A percentile compares a stretch with the other conserved stretches of the same genome.
Conservation (phyloP, 768 basidiomycete species). For the Lentinus tigrinus region DNA sequence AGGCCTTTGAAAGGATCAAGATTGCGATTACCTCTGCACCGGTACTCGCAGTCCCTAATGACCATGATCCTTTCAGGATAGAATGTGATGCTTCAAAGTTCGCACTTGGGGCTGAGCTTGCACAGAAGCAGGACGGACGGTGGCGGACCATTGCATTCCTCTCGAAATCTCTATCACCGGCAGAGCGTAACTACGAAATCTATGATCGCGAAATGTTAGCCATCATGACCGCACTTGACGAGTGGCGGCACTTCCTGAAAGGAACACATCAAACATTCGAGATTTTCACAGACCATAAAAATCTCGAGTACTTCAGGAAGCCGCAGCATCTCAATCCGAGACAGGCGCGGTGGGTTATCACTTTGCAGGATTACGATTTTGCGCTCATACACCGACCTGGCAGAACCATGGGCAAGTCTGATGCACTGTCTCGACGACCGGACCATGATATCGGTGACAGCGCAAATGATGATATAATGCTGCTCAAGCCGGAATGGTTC, state of each 20-base stretch:
- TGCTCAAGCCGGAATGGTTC: slow-evolving; percentile 4
- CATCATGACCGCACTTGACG: slow-evolving; percentile 28
- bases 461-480: not conserved
- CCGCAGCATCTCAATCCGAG: slow-evolving; percentile 27
- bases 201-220: slow-evolving; percentile 40
- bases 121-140: slow-evolving; percentile 16
- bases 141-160: slow-evolving; percentile 15
- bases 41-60: not conserved
- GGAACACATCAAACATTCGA: slow-evolving; percentile 13
- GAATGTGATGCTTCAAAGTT: slow-evolving; percentile 18
- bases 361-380: slow-evolving; percentile 18
- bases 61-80: slow-evolving; percentile 7
- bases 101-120: slow-evolving; percentile 20
- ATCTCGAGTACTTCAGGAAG: slow-evolving; percentile 28
- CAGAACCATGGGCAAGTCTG: not conserved
- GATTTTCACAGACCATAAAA: slow-evolving; percentile 31
- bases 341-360: slow-evolving; percentile 33
- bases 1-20: slow-evolving; percentile 1
- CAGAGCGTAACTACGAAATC: slow-evolving; percentile 20
- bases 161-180: slow-evolving; percentile 3
- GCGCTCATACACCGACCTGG: slow-evolving; percentile 7
- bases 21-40: not conserved
- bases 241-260: slow-evolving; percentile 27
- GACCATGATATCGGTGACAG: not conserved
- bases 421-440: slow-evolving; percentile 5